Evolutionary conservation across 1,284 basidiomycete species (phyloP).

Genomic region (Coriolopsis trogii): DNA sequence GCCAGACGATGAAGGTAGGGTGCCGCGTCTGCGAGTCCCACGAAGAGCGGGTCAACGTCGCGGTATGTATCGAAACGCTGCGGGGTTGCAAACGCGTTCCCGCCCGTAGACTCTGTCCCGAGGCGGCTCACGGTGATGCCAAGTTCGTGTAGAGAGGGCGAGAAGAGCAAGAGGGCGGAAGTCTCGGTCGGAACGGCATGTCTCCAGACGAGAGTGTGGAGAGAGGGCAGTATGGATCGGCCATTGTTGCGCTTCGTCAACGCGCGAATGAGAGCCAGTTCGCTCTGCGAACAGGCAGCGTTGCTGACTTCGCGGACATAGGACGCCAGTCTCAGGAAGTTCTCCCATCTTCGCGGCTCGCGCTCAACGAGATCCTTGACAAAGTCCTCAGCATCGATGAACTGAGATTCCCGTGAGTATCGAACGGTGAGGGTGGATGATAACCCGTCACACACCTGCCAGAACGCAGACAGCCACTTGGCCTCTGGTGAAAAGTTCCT

Average conservation of each 20-base stretch:
- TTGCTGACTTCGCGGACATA: slow-evolving; percentile 13
- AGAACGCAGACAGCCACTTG: slow-evolving; percentile 12
- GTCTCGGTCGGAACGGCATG: slow-evolving; percentile 10
- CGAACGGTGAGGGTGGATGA: no score
- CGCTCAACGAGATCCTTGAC: slow-evolving; percentile 3
- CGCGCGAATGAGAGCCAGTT: slow-evolving; percentile 13
- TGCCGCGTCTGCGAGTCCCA: neutral
- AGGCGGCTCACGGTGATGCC: slow-evolving; percentile 10
- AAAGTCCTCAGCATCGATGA: slow-evolving; percentile 10
- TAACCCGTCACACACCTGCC: slow-evolving; percentile 8
- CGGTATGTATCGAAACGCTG: neutral
- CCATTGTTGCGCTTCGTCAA: slow-evolving; percentile 11
- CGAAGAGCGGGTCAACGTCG: slow-evolving; percentile 1
- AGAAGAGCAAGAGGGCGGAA: slow-evolving; percentile 4
- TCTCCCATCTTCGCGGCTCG: slow-evolving; percentile 10
- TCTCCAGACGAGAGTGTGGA: slow-evolving; percentile 14
- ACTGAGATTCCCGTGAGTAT: neutral
- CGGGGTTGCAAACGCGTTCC: neutral
- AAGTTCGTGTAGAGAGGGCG: slow-evolving; percentile 7
- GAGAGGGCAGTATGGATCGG: slow-evolving; percentile 10
- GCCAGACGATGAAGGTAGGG: slow-evolving; percentile 9
- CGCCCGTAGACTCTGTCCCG: neutral
- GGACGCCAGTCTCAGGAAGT: slow-evolving; percentile 14
- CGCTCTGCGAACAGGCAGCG: slow-evolving; percentile 5
- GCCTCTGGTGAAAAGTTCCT: slow-evolving; percentile 13